A percentile compares a stretch with the other conserved stretches of the same genome.
Evolutionary conservation across 139 green algal genomes (phyloP).

Genomic region (Chlorella ohadii): DNA sequence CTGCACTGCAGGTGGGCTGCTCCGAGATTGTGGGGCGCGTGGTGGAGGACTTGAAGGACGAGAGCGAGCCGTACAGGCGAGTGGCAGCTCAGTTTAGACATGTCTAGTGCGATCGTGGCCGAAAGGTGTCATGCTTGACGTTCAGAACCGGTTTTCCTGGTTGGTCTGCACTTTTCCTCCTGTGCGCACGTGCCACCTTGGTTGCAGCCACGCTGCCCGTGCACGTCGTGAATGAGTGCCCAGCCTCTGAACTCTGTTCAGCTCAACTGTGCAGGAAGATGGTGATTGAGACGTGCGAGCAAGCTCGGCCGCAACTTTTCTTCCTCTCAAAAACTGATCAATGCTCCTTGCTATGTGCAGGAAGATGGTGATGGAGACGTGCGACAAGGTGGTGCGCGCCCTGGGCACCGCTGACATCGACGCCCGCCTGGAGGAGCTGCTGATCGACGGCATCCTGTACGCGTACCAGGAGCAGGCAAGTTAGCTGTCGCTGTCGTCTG

Average conservation of each 20-base stretch:
- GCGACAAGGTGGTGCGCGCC: conserved; percentile 90
- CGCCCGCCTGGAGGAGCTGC: conserved; percentile 94
- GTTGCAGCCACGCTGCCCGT: too few relatives aligned
- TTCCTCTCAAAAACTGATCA: neutral
- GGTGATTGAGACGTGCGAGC: too few relatives aligned
- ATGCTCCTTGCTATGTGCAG: neutral
- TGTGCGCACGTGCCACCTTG: too few relatives aligned
- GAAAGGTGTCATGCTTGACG: neutral
- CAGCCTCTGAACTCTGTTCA: too few relatives aligned
- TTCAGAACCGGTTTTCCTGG: neutral
- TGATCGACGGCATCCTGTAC: conserved; percentile 99
- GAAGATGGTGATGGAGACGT: conserved; percentile 97
- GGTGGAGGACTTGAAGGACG: conserved; percentile 99
- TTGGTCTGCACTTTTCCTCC: too few relatives aligned
- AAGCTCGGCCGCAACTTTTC: neutral
- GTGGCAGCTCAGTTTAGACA: neutral
- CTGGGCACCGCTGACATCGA: conserved; percentile 95
- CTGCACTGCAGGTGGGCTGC: conserved; percentile 81
- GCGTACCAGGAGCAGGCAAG: conserved; percentile 97
- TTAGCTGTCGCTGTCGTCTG: too few relatives aligned
- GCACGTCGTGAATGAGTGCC: too few relatives aligned
- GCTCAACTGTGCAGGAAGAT: too few relatives aligned
- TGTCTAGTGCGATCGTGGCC: neutral
- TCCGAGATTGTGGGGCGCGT: conserved; percentile 92
- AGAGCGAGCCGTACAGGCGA: conserved; percentile 95